Base-by-base conservation (phyloP, 441 rosid species). In the Metrosideros polymorpha region DNA sequence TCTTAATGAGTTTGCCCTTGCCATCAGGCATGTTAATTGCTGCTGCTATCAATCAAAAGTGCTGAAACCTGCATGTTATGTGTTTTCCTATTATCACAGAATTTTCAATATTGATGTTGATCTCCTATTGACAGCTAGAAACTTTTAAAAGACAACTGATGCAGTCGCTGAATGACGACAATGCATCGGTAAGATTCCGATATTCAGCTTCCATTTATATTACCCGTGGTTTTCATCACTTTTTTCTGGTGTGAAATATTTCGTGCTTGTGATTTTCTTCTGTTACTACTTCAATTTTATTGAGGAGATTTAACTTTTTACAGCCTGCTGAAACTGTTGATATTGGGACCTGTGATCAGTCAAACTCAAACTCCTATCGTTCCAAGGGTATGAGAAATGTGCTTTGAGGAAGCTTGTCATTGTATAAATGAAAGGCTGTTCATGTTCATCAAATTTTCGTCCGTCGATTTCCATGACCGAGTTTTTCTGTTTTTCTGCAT, bases 91-190 rank as follows among this genome's bases (percentile, higher is more conserved):
- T 43, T 18, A 24, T 75, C 82, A 6, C 47, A 49, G 59, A 32
- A n/a, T 27, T 57, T 66, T 10, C 1, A 0, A 66, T 66, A 10
- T 66, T 22, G 27, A 66, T 35, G 47, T 66, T 9, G 47, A 22
- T 87, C 49, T 43, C 13, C 50, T 77, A 12, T 85, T 89, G 83
- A 82, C 92, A 94, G 99, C 91, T 97, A 87, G 99, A 96, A 90
- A 92, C 95, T 22, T 96, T 97, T 88, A 97, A 96, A 95, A 92
- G 97, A 88, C 99, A 97, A 63, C 88, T 97, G 91, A 93, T 96
- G 99, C 98, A 92, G 88, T 97, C 99, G 17, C 88, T 96, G 76
- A 96, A 83, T 84, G 99, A 96, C 61, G 99, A 96, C 51, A 93
- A 85, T 88, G 90, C 91, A 88, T 91, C 93, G 39, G 99, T 96